Base-by-base conservation (phyloP, 139 green algal species). In the Chlamydomonas schloesseri region DNA sequence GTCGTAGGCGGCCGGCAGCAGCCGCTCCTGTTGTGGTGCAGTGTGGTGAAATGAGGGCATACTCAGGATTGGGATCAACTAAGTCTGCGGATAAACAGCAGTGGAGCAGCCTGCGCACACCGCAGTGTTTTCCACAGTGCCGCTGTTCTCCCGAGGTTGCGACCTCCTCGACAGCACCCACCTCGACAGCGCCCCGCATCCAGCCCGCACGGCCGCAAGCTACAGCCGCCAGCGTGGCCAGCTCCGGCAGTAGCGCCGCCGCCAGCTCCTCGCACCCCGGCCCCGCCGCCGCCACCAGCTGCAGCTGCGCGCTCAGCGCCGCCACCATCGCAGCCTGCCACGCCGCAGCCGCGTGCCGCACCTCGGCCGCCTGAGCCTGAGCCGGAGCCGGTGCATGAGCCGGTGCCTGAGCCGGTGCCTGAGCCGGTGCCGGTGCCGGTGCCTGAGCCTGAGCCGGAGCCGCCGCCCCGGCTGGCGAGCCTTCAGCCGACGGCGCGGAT, bases 1-100 rank as follows among this genome's bases (percentile, higher is more conserved):
- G 42, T n/a, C 46, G 47, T 55, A 84, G 65, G 65, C 33, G n/a
- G 78, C 62, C 2, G 64, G 64, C 46, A 84, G 78, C 9, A 84
- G 26, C 17, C 64, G 64, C 8, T 62, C n/a, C 62, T 83, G 36
- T 33, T 14, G 62, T 14, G 14, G 26, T 17, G 62, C 2, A 64
- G 55, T 23, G 55, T 64, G 55, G 55, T 26, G 55, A n/a, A n/a
- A n/a, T n/a, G n/a, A n/a, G n/a, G n/a, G n/a, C n/a, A n/a, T n/a
- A n/a, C n/a, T n/a, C n/a, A n/a, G n/a, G n/a, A n/a, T n/a, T n/a
- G n/a, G n/a, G n/a, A n/a, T n/a, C n/a, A n/a, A n/a, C n/a, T n/a
- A n/a, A n/a, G n/a, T n/a, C n/a, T n/a, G n/a, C n/a, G n/a, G n/a
- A n/a, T n/a, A n/a, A n/a, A n/a, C n/a, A n/a, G n/a, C n/a, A n/a